These are phyloP conservation scores for Penicillium sp. DNA, from an alignment of 2,329 filamentous ascomycete genomes.

Conservation along the genomic window DNA sequence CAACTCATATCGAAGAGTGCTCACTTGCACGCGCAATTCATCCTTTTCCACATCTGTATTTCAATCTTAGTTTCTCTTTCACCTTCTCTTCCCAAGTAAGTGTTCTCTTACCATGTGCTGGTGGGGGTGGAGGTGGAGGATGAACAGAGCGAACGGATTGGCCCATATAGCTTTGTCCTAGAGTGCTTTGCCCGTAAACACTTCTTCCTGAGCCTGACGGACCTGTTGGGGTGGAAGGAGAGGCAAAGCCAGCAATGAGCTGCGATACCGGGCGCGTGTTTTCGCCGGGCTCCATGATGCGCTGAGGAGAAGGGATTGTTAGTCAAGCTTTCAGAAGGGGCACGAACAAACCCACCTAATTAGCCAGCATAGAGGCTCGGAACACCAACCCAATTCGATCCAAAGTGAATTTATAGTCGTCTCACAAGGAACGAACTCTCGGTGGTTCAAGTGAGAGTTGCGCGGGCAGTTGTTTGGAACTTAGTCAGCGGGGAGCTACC, in stretches of 20 bases:
- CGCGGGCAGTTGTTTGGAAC: conserved; percentile 15
- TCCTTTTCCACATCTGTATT: conserved; percentile 58
- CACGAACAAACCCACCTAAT: neutral
- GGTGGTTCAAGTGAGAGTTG: neutral
- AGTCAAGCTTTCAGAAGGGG: neutral
- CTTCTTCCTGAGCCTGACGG: conserved; percentile 21
- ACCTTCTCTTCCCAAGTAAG: neutral
- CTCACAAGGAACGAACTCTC: neutral
- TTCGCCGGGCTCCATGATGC: conserved; percentile 36
- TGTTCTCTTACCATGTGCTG: conserved; percentile 39
- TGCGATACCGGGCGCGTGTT: conserved; percentile 60
- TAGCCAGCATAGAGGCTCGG: neutral
- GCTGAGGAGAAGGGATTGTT: neutral
- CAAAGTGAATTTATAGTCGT: neutral
- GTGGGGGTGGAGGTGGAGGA: conserved; percentile 35
- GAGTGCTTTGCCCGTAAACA: conserved; percentile 2
- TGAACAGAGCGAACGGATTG: conserved; percentile 39
- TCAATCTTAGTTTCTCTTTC: conserved; percentile 9
- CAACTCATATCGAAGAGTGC: conserved; percentile 82
- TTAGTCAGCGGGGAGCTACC: conserved; percentile 23
- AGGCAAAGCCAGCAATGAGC: conserved; percentile 57
- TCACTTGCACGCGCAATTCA: conserved; percentile 84
- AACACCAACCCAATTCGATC: neutral
- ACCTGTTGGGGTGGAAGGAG: conserved; percentile 37
- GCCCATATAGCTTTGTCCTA: conserved; percentile 38